Evolutionary conservation across 495 filamentous ascomycete species (phyloP).

Genomic region (Neurospora tetrasperma): DNA sequence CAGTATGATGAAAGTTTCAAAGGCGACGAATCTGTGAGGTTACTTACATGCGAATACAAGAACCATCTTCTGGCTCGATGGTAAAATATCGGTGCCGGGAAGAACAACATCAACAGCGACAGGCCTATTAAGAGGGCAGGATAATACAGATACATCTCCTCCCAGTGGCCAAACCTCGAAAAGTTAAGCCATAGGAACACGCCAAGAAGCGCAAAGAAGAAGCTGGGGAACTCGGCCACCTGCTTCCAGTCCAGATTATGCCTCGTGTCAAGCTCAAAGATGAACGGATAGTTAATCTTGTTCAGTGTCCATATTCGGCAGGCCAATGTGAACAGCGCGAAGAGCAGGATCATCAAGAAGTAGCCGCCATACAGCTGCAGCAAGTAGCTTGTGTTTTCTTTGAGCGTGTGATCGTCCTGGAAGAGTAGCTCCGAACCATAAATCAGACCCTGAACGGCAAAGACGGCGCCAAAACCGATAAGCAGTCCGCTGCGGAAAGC

Average conservation of each 20-base stretch:
- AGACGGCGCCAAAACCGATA: constrained; percentile 61
- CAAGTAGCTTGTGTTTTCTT: constrained; percentile 57
- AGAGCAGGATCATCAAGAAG: constrained; percentile 63
- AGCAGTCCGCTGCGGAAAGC: constrained; percentile 75
- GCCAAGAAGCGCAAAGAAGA: constrained; percentile 69
- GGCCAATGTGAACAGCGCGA: constrained; percentile 65
- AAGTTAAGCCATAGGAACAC: constrained; percentile 86
- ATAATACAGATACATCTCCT: constrained; percentile 72
- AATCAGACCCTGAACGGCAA: constrained; percentile 65
- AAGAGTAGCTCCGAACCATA: constrained; percentile 49
- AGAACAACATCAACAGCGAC: constrained; percentile 55
- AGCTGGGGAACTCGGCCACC: constrained; percentile 69
- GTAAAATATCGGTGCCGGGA: constrained; percentile 65
- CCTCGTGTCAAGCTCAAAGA: constrained; percentile 89
- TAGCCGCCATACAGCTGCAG: constrained; percentile 81
- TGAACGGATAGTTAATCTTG: constrained; percentile 91
- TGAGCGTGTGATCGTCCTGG: constrained; percentile 34
- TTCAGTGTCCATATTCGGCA: constrained; percentile 70
- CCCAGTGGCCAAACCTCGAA: constrained; percentile 43
- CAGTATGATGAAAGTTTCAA: not conserved
- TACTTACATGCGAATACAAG: constrained; percentile 67
- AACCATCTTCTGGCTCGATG: constrained; percentile 73
- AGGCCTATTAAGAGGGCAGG: constrained; percentile 71
- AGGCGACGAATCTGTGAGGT: not conserved
- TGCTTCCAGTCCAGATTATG: constrained; percentile 83